These are phyloP conservation scores for Sporothrix humicola DNA, from an alignment of 2,329 filamentous ascomycete species.

Conservation along the genomic window DNA sequence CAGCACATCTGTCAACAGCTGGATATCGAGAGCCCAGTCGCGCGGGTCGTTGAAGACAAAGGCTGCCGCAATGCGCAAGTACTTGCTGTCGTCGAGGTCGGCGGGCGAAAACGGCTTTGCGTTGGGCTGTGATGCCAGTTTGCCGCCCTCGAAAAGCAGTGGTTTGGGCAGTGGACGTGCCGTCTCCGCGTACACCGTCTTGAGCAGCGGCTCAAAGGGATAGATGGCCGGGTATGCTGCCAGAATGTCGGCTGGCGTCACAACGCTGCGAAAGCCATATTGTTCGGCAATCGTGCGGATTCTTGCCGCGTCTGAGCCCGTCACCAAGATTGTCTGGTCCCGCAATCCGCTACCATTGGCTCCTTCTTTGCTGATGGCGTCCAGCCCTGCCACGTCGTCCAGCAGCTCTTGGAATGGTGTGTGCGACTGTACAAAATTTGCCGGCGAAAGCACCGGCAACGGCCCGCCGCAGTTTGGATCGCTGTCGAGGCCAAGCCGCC, in stretches of 20 bases:
- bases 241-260: conserved; percentile 86
- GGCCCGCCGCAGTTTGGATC: conserved; percentile 76
- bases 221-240: conserved; percentile 75
- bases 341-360: conserved; percentile 51
- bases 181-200: conserved; percentile 63
- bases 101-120: conserved; percentile 6
- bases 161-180: conserved; percentile 62
- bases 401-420: conserved; percentile 80
- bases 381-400: conserved; percentile 34
- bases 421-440: conserved; percentile 85
- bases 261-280: conserved; percentile 80
- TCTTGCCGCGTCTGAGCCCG: conserved; percentile 69
- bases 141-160: conserved; percentile 50
- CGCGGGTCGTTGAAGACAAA: conserved; percentile 95
- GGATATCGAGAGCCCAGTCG: conserved; percentile 91
- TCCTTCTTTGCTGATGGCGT: conserved; percentile 1
- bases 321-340: conserved; percentile 74
- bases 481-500: conserved; percentile 77
- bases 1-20: conserved; percentile 82
- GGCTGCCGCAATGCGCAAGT: conserved; percentile 74
- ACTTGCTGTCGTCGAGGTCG: conserved; percentile 56
- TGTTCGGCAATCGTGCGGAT: conserved; percentile 75
- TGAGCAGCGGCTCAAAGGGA: conserved; percentile 77
- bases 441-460: conserved; percentile 67
- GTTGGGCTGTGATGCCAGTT: conserved; percentile 39